Conservation (phyloP, 768 basidiomycete genomes). For the Phlebiopsis flavidoalba region DNA sequence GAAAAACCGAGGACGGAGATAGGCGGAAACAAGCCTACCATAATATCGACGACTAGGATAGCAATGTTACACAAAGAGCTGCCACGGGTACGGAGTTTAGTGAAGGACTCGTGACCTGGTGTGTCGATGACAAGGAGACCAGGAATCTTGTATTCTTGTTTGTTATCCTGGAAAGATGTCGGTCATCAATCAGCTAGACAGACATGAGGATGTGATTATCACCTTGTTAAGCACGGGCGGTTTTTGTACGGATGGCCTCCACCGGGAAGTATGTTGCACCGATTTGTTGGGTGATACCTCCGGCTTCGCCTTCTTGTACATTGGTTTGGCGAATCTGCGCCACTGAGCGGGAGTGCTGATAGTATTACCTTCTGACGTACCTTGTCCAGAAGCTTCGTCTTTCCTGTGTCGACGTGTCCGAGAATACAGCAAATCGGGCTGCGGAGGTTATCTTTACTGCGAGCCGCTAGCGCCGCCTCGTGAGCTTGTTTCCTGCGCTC, state of each 20-base stretch:
- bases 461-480: constrained; percentile 78
- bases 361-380: constrained; percentile 32
- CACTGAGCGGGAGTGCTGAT: not conserved
- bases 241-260: constrained; percentile 91
- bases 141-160: constrained; percentile 93
- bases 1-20: not conserved
- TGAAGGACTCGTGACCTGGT: constrained; percentile 99
- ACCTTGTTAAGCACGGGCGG: constrained; percentile 81
- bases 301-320: constrained; percentile 98
- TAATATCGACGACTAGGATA: constrained; percentile 97
- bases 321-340: constrained; percentile 96
- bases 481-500: constrained; percentile 74
- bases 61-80: constrained; percentile 98
- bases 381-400: constrained; percentile 97
- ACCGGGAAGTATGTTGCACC: constrained; percentile 99
- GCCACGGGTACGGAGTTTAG: constrained; percentile 91
- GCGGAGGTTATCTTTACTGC: constrained; percentile 85
- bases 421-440: constrained; percentile 98
- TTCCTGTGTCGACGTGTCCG: constrained; percentile 99
- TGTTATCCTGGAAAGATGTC: constrained; percentile 47
- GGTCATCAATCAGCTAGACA: not conserved
- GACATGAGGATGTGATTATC: constrained; percentile 29
- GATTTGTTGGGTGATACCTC: constrained; percentile 99
- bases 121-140: constrained; percentile 96
- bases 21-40: constrained; percentile 43